Evolutionary conservation across 1,284 basidiomycete species (phyloP).

Genomic region (Waitea zeae): DNA sequence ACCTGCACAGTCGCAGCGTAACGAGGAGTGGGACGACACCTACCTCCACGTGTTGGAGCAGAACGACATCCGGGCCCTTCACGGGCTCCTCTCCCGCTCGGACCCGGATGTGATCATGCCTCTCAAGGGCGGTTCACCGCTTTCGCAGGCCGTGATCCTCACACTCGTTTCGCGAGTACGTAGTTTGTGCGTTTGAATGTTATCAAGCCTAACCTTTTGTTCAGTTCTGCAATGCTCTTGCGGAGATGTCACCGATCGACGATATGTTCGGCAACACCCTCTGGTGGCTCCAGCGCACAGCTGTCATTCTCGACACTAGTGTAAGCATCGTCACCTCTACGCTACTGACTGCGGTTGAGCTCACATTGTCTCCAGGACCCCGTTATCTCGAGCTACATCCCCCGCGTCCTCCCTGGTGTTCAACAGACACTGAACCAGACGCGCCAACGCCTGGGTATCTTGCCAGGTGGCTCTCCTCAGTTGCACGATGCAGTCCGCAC

Average conservation of each 20-base stretch:
- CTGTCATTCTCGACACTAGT: conserved; percentile 50
- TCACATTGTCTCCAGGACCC: conserved; percentile 36
- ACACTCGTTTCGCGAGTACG: conserved; percentile 65
- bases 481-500: conserved; percentile 47
- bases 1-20: conserved; percentile 33
- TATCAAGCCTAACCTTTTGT: conserved; percentile 5
- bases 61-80: conserved; percentile 54
- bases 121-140: conserved; percentile 40
- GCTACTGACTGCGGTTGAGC: conserved; percentile 7
- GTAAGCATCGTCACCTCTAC: no score
- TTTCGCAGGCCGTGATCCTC: conserved; percentile 67
- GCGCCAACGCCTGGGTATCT: conserved; percentile 57
- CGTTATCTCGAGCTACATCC: conserved; percentile 62
- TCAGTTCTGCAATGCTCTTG: conserved; percentile 57
- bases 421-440: conserved; percentile 57
- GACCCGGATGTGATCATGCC: conserved; percentile 69
- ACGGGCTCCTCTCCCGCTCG: conserved; percentile 51
- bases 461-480: conserved; percentile 44
- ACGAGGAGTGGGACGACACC: conserved; percentile 71
- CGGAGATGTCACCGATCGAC: conserved; percentile 56
- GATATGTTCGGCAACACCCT: conserved; percentile 63
- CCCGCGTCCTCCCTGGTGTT: conserved; percentile 62
- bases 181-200: conserved; percentile 12
- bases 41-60: conserved; percentile 54
- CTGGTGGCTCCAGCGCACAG: conserved; percentile 70